Evolutionary conservation across 805 yeast species (phyloP), one percentile per base, ranked within the genome.

Genomic region (Candida sonorensis): DNA sequence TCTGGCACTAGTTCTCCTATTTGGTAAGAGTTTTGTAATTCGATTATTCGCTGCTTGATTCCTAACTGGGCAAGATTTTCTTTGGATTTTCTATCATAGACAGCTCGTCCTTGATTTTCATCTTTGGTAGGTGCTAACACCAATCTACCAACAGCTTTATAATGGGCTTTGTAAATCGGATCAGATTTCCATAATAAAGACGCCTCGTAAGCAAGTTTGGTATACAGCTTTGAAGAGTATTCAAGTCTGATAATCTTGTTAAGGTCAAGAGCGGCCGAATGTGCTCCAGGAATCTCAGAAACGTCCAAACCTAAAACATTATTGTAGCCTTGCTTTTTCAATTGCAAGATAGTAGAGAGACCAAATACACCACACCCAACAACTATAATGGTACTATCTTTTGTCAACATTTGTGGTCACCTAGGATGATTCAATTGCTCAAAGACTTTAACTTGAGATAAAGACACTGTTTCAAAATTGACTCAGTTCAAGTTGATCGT

Each of bases 321-420:
- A 36, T 47, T 30, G 37, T 48, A 37, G 7, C 43, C 46, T 11
- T 31, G 23, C 18, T 27, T 31, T 2, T 45, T 31, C 5, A 59
- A 38, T 17, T 53, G 55, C 6, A 52, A 29, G 2, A 53, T 51
- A 0, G 62, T 50, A 2, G 61, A 57, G 4, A 59, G 45, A 3
- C 63, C 62, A 45, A 52, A 57, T 3, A 57, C 62, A 9, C 62
- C 62, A 39, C 60, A 53, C 1, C 64, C 64, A 7, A 57, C 43
- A 2, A 49, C 37, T 10, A 45, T 11, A 5, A 41, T 33, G 9
- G 13, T 17, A 23, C 9, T 15, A n/a, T 27, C 23, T 16, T 26
- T 11, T n/a, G 14, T 5, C 19, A 26, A 6, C n/a, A n/a, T n/a
- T n/a, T n/a, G n/a, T n/a, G n/a, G n/a, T n/a, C n/a, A n/a, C n/a